Evolutionary conservation across 2,329 filamentous ascomycete species (phyloP), one percentile per base, ranked within the genome.

Genomic region (Colletotrichum paranaense): DNA sequence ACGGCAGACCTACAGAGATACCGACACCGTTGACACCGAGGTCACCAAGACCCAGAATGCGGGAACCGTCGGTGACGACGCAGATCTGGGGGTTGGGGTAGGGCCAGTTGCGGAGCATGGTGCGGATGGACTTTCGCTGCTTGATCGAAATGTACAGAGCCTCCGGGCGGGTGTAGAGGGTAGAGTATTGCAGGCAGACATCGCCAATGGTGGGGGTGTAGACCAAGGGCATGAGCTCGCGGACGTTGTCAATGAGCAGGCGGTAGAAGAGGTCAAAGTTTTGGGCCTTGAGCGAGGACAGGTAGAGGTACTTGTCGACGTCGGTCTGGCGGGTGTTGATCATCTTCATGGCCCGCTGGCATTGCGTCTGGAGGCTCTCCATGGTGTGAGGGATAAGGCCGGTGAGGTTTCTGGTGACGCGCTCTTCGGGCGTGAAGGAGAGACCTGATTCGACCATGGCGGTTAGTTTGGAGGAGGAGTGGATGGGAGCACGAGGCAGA

Each of bases 11-110:
- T 84, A 92, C 96, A 75, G 97, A 95, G 84, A 99, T 99, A 77
- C 97, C 97, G 87, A 98, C 97, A 80, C 97, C 97, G 84, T 98
- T 98, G 77, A 99, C 92, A 78, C 97, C 97, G 70, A 98, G 90
- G 84, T 99, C 97, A 78, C 97, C 97, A 49, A 99, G 91, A 80
- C 97, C 96, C 72, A 95, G 92, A 83, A 92, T 98, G 77, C 97
- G 93, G 62, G 95, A 98, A 74, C 97, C 97, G 82, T 99, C 97
- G 19, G 97, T 98, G 78, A 99, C 92, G 81, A 98, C 95, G 80
- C 95, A 97, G 81, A 99, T 99, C 83, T 98, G 95, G 38, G 97
- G 96, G 76, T 95, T 91, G 76, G 89, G 85, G 82, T 97, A 93
- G 32, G 95, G 95, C 97, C 97, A 99, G 84, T 98, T 98, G 80